Percentiles rank a stretch among this genome's conserved stretches.
phyloP scores from a whole-genome alignment of 345 rosid genomes.

The Boechera stricta region DNA sequence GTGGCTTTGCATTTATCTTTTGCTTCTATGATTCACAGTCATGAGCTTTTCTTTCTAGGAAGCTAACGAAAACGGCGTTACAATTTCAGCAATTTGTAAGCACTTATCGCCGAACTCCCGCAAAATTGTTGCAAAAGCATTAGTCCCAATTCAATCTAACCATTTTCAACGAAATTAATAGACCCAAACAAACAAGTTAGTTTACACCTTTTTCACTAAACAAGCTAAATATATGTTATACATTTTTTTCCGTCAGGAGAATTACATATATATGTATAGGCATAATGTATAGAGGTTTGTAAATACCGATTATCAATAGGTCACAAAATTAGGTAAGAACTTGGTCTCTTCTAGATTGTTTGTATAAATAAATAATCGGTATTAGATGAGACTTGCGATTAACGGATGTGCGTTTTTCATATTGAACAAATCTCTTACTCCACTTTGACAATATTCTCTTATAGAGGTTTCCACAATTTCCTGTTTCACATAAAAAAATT shows the following conservation, averaged over 20 bases:
- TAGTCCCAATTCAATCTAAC: slow-evolving; percentile 48
- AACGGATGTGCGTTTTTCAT: slow-evolving; percentile 40
- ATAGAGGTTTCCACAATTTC: slow-evolving; percentile 37
- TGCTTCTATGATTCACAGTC: too few relatives aligned
- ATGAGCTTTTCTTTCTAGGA: too few relatives aligned
- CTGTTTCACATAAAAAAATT: neutral
- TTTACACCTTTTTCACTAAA: neutral
- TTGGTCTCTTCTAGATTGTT: neutral
- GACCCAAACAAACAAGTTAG: neutral
- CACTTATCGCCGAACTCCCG: slow-evolving; percentile 45
- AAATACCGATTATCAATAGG: too few relatives aligned
- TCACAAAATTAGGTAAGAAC: neutral
- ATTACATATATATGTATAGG: neutral
- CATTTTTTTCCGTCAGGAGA: neutral
- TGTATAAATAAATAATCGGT: neutral
- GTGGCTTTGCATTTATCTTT: too few relatives aligned
- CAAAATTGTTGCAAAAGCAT: slow-evolving; percentile 47
- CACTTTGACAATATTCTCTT: slow-evolving; percentile 37
- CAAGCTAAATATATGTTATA: neutral
- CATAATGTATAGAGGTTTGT: too few relatives aligned
- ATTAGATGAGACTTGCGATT: slow-evolving; percentile 32
- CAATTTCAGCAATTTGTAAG: slow-evolving; percentile 10
- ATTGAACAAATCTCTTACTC: slow-evolving; percentile 37
- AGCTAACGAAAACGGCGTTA: too few relatives aligned
- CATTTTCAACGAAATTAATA: neutral